A percentile compares a stretch with the other conserved stretches of the same genome.
phyloP scores from a whole-genome alignment of 345 rosid species.

The Cardamine resedifolia region DNA sequence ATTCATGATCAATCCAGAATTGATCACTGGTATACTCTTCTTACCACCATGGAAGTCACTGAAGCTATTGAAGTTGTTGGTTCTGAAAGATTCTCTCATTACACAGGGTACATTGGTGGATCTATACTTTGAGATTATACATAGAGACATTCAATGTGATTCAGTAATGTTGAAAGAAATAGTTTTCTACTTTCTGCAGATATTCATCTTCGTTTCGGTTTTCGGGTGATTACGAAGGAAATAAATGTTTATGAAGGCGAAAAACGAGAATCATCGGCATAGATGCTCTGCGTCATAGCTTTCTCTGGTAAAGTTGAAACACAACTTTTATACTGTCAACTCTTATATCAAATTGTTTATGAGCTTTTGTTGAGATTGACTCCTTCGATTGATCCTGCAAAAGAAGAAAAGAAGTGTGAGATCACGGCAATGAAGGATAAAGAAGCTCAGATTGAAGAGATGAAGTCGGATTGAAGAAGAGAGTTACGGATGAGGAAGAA shows the following conservation, averaged over 20 bases:
- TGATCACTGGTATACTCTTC: constrained; percentile 86
- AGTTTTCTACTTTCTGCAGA: constrained; percentile 40
- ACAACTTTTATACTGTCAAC: neutral
- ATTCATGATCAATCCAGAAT: constrained; percentile 84
- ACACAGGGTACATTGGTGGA: constrained; percentile 52
- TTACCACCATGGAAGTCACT: constrained; percentile 77
- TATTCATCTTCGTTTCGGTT: constrained; percentile 86
- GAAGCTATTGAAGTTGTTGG: constrained; percentile 87
- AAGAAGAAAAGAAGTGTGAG: too few species aligned
- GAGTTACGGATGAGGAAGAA: too few species aligned
- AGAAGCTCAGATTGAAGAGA: too few species aligned
- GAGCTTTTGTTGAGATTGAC: too few species aligned
- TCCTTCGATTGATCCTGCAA: too few species aligned
- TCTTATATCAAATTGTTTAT: neutral
- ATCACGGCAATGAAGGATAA: too few species aligned
- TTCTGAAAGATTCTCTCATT: constrained; percentile 73
- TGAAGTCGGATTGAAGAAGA: too few species aligned
- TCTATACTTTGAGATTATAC: neutral
- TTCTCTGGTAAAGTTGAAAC: constrained; percentile 49
- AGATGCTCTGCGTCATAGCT: constrained; percentile 69
- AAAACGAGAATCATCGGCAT: constrained; percentile 66
- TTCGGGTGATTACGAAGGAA: constrained; percentile 60
- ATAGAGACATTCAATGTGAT: neutral
- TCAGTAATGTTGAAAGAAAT: neutral
- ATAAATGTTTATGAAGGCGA: constrained; percentile 56